Percentiles rank a stretch among this genome's conserved stretches.
These are phyloP conservation scores for Ceratocystis smalleyi DNA, from an alignment of 2,329 filamentous ascomycete genomes.

Conservation along the genomic window DNA sequence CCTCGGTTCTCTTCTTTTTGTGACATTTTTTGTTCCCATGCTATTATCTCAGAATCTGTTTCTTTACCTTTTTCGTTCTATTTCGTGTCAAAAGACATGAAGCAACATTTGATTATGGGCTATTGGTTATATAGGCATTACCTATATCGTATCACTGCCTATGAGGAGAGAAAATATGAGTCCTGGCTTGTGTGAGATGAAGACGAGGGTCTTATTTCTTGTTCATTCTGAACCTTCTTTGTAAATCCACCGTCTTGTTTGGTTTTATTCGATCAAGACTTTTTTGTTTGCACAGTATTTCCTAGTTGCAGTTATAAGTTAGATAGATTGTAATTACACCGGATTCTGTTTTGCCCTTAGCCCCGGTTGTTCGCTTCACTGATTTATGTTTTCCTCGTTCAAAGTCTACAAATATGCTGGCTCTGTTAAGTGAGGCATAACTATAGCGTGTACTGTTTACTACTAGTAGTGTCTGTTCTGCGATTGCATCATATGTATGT, in stretches of 20 bases:
- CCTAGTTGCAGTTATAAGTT: background rate
- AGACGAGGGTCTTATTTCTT: too few species aligned
- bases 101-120: background rate
- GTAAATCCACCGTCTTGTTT: background rate
- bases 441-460: constrained; percentile 8
- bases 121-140: background rate
- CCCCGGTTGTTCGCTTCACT: background rate
- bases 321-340: background rate
- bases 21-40: background rate
- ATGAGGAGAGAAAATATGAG: too few species aligned
- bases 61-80: background rate
- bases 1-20: background rate
- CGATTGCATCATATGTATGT: constrained; percentile 7
- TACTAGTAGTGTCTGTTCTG: constrained; percentile 9
- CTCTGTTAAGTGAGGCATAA: background rate
- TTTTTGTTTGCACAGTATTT: background rate
- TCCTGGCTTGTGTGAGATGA: too few species aligned
- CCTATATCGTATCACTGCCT: background rate
- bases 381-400: background rate
- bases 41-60: background rate
- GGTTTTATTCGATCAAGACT: background rate
- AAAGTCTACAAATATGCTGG: background rate
- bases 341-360: background rate
- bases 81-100: background rate
- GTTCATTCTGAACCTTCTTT: background rate